Base-by-base conservation (phyloP, 345 rosid species). In the Eucalyptus curtisii region DNA sequence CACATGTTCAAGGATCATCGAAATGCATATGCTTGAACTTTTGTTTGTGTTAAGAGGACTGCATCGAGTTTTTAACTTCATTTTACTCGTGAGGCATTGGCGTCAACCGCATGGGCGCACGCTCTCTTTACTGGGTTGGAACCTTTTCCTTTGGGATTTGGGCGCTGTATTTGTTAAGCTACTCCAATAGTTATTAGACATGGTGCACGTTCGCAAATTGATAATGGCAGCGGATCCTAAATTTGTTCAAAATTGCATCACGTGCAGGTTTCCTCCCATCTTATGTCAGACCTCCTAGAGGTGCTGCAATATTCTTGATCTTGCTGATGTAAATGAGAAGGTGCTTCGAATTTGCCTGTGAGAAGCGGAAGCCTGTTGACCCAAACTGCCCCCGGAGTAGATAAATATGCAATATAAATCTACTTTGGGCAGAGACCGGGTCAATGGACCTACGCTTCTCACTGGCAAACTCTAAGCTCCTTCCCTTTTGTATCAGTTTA, bases 251-350 rank as follows among this genome's bases (percentile, higher is more conserved):
- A 40, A 22, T 59, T 64, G 50, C 24, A 44, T 40, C n/a, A 42
- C 5, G 20, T 44, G 30, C 92, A 95, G 96, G 93, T 95, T 93
- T 89, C 93, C 95, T 25, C 94, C 97, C 19, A 96, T 97, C 90
- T 91, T 89, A 91, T 95, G 96, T 59, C 89, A 42, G n/a, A 85
- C 96, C 4, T 88, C 89, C 90, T 97, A 94, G 91, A 95, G 97
- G 5, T 96, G 95, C 90, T 88, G 89, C 88, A 97, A 95, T 88
- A 93, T 95, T 59, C 99, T 71, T 33, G 44, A 95, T 80, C 99
- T 71, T 33, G 25, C 44, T 71, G 24, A 71, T 71, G 19, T 66
- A 31, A 66, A 66, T 8, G 22, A 15, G 79, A 4, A 66, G 79
- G 79, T 8, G 79, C 61, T 55, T 55, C 24, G 3, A 22, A 4